A percentile compares a stretch with the other conserved stretches of the same genome.
Evolutionary conservation across 768 basidiomycete species (phyloP).

Genomic region (Cystofilobasidium bisporidii): DNA sequence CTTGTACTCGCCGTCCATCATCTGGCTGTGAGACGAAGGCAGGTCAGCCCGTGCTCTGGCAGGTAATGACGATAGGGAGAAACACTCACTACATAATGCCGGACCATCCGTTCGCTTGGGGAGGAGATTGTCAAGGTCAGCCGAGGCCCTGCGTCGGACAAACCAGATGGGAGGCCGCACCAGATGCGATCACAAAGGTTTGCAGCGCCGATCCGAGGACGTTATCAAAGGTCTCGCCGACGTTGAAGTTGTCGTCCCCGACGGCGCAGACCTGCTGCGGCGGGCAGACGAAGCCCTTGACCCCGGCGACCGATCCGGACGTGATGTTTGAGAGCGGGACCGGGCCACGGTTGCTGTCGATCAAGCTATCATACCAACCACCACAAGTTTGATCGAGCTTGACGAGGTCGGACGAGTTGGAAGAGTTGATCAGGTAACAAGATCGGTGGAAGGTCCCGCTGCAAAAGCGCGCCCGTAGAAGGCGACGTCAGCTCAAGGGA

Average conservation of each 20-base stretch:
- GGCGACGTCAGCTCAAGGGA: no score
- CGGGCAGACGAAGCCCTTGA: slow-evolving; percentile 86
- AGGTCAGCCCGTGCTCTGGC: no score
- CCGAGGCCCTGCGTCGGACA: no score
- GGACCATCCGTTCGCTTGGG: neutral
- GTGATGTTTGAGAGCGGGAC: slow-evolving; percentile 35
- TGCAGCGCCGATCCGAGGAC: slow-evolving; percentile 72
- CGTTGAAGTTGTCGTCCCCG: slow-evolving; percentile 5
- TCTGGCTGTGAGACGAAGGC: slow-evolving; percentile 44
- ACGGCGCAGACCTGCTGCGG: slow-evolving; percentile 63
- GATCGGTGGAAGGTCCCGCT: slow-evolving; percentile 60
- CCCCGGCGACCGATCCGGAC: slow-evolving; percentile 41
- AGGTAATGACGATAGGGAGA: no score
- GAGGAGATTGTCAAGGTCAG: no score
- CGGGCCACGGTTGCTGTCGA: slow-evolving; percentile 47
- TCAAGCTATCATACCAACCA: slow-evolving; percentile 59
- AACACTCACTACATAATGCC: neutral
- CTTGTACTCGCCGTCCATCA: slow-evolving; percentile 84
- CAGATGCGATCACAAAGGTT: slow-evolving; percentile 70
- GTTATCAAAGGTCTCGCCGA: slow-evolving; percentile 69
- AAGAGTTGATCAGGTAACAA: slow-evolving; percentile 41
- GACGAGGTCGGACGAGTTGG: slow-evolving; percentile 36
- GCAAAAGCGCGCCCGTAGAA: slow-evolving; percentile 25
- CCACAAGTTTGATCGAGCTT: slow-evolving; percentile 59
- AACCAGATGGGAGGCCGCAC: no score